Evolutionary conservation across 2,329 filamentous ascomycete genomes (phyloP).

Genomic region (Colletotrichum cereale): DNA sequence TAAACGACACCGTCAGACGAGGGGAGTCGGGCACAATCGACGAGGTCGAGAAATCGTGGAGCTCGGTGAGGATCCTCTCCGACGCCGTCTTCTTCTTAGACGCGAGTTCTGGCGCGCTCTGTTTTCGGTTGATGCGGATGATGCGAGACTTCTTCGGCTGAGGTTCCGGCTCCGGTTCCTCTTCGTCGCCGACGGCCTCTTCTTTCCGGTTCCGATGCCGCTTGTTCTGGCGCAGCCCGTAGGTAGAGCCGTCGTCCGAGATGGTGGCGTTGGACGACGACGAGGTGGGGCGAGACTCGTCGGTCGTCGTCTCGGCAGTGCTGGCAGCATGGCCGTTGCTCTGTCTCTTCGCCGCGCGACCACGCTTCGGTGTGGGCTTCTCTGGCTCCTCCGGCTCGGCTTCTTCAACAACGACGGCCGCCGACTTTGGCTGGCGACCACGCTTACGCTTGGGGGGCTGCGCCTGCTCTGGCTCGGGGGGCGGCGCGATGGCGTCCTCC

Average conservation of each 20-base stretch:
- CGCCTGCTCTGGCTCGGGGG: conserved; percentile 29
- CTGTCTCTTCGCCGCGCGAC: conserved; percentile 31
- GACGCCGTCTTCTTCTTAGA: conserved; percentile 15
- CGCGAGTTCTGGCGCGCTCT: conserved; percentile 24
- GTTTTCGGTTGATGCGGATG: conserved; percentile 39
- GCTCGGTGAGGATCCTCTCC: conserved; percentile 30
- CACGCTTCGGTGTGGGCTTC: conserved; percentile 33
- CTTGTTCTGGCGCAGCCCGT: conserved; percentile 50
- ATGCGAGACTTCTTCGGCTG: conserved; percentile 50
- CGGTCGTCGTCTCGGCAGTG: conserved; percentile 50
- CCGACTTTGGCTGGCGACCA: conserved; percentile 36
- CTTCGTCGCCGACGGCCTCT: conserved; percentile 58
- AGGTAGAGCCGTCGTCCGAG: conserved; percentile 39
- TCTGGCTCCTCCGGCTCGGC: conserved; percentile 18
- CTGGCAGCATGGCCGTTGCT: conserved; percentile 29
- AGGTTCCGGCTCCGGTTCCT: conserved; percentile 49
- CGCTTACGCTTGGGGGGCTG: conserved; percentile 39
- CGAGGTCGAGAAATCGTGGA: conserved; percentile 21
- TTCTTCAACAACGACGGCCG: conserved; percentile 21
- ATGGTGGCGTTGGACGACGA: conserved; percentile 65
- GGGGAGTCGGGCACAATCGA: conserved; percentile 13
- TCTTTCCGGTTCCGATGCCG: conserved; percentile 66
- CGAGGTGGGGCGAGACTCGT: conserved; percentile 64
- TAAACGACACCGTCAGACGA: conserved; percentile 33
- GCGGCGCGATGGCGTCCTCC: conserved; percentile 29